These are phyloP conservation scores for Cladophialophora immunda DNA, from an alignment of 2,329 filamentous ascomycete genomes.

Conservation along the genomic window DNA sequence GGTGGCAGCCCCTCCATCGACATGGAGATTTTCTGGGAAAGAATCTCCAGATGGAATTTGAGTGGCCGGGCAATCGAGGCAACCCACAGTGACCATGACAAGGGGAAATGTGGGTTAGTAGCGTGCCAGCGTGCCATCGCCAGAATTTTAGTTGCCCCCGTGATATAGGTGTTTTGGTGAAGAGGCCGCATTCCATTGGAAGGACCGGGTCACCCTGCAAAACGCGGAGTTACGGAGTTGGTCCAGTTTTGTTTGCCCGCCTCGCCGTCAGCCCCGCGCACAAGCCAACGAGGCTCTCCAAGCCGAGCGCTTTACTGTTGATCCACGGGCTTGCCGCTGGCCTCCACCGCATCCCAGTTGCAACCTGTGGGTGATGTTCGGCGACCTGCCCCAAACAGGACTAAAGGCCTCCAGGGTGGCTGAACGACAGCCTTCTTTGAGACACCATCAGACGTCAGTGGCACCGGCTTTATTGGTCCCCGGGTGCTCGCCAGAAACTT, in stretches of 20 bases:
- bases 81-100: neutral
- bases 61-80: slow-evolving; percentile 12
- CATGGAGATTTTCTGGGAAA: slow-evolving; percentile 2
- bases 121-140: slow-evolving; percentile 25
- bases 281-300: slow-evolving; percentile 22
- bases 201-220: slow-evolving; percentile 10
- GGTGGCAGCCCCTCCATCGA: neutral
- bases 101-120: slow-evolving; percentile 17
- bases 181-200: slow-evolving; percentile 13
- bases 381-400: slow-evolving; percentile 18
- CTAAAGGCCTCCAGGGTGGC: slow-evolving; percentile 4
- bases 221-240: slow-evolving; percentile 25
- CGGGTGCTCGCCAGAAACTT: neutral
- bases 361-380: slow-evolving; percentile 19
- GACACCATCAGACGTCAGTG: slow-evolving; percentile 1
- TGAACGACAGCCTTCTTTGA: slow-evolving; percentile 15
- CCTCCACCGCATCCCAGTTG: neutral
- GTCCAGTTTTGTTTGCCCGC: slow-evolving; percentile 10
- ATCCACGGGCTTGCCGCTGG: slow-evolving; percentile 12
- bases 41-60: slow-evolving; percentile 11
- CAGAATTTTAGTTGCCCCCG: slow-evolving; percentile 21
- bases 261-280: slow-evolving; percentile 10
- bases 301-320: neutral
- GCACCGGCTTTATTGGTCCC: slow-evolving; percentile 4
- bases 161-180: slow-evolving; percentile 12